phyloP scores from a whole-genome alignment of 2,329 filamentous ascomycete genomes.

The Hypoxylon sp. region DNA sequence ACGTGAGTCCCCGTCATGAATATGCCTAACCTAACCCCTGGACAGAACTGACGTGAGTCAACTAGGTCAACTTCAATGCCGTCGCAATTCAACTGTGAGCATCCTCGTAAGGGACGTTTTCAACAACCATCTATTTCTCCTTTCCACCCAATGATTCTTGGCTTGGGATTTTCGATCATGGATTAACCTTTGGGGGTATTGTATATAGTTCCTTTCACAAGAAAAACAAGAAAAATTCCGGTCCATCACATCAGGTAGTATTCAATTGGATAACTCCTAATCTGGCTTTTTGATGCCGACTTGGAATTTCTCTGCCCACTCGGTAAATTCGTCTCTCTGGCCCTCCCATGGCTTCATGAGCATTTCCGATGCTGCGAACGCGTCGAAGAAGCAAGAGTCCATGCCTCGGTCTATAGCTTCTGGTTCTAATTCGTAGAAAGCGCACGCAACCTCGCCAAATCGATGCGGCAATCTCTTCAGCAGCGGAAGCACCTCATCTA shows the following conservation, averaged over 20 bases:
- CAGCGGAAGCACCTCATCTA: constrained; percentile 64
- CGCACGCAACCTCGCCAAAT: constrained; percentile 73
- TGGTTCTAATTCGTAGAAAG: constrained; percentile 75
- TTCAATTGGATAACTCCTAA: constrained; percentile 25
- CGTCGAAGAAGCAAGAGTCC: constrained; percentile 66
- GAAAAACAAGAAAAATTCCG: no score
- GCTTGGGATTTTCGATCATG: neutral
- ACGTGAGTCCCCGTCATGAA: constrained; percentile 35
- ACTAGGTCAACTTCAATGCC: constrained; percentile 48
- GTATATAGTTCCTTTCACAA: constrained; percentile 15
- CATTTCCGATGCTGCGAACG: constrained; percentile 63
- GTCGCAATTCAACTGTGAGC: constrained; percentile 46
- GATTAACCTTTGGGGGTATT: neutral
- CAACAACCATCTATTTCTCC: neutral
- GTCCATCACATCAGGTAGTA: neutral
- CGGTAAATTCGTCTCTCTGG: constrained; percentile 76
- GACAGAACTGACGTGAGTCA: constrained; percentile 14
- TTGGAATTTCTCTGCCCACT: constrained; percentile 72
- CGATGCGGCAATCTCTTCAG: constrained; percentile 69
- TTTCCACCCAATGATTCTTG: no score
- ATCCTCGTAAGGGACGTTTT: neutral
- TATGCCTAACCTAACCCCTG: neutral
- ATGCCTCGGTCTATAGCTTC: constrained; percentile 65
- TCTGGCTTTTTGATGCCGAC: constrained; percentile 58
- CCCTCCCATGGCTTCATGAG: constrained; percentile 69